Evolutionary conservation across 202 grass and related monocot genomes (phyloP), one percentile per base, ranked within the genome.

Genomic region (Zoysia matrella): DNA sequence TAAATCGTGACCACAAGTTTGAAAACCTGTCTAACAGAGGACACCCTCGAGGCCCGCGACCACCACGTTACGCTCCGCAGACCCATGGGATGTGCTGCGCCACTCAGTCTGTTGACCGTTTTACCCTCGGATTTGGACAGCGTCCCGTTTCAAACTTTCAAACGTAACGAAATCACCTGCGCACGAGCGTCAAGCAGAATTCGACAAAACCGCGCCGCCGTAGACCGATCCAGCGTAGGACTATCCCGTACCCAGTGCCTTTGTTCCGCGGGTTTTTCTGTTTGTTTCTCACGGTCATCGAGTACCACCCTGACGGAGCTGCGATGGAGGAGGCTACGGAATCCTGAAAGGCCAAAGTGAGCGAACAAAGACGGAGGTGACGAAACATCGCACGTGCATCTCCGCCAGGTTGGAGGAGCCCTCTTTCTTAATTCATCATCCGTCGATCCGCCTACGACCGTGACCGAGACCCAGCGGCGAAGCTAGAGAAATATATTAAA

Each of bases 301-400:
- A n/a, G 3, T 4, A 6, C 6, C 7, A 57, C 7, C 16, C 16
- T 30, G 57, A 2, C 15, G 57, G 6, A 67, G 8, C 40, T 7
- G 3, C 4, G 49, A 8, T 4, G 73, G 7, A 10, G 4, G 13
- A 10, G 4, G 13, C 2, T 14, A 6, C 56, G 15, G 6, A 74
- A 67, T 47, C 1, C 50, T 30, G 47, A 15, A 48, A 30, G 55
- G 8, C 0, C 11, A 9, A 7, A 39, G 42, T 4, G 16, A 7
- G 11, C 12, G 6, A 48, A 1, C 0, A 9, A 1, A 4, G 39
- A 18, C 77, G 60, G 73, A 48, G 60, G n/a, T 36, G 74, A 2
- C 52, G 47, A 83, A 62, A 90, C 88, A 90, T 49, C 30, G 39
- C 83, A 83, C 84, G 88, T 90, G 88, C 88, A 86, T 8, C 5